Evolutionary conservation across 2,329 filamentous ascomycete genomes (phyloP).

Genomic region (Gyromitra esculenta): DNA sequence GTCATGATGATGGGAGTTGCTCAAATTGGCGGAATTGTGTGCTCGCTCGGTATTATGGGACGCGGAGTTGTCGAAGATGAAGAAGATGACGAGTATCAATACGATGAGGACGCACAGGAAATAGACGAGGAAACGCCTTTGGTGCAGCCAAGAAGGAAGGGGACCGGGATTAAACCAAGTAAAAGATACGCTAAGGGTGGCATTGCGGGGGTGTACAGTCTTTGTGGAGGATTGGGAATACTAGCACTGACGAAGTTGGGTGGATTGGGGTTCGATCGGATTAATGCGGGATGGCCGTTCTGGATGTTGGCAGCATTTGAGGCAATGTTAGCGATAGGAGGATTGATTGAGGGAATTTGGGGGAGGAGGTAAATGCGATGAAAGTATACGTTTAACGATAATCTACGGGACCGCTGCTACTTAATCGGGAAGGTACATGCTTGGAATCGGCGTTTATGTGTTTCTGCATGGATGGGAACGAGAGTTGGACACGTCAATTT

Average conservation of each 20-base stretch:
- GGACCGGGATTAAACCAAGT: constrained; percentile 57
- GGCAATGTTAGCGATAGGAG: constrained; percentile 70
- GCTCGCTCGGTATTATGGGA: constrained; percentile 87
- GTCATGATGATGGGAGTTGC: constrained; percentile 81
- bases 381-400: neutral
- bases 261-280: constrained; percentile 81
- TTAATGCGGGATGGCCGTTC: constrained; percentile 81
- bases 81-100: constrained; percentile 32
- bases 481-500: neutral
- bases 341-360: constrained; percentile 41
- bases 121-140: constrained; percentile 61
- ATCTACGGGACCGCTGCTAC: neutral
- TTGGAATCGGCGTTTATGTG: constrained; percentile 8
- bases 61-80: constrained; percentile 71
- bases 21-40: constrained; percentile 96
- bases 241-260: constrained; percentile 90
- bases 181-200: constrained; percentile 80
- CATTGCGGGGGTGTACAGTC: constrained; percentile 92
- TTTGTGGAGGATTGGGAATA: constrained; percentile 89
- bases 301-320: constrained; percentile 96
- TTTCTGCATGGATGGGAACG: constrained; percentile 5
- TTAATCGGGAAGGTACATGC: neutral
- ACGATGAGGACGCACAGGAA: constrained; percentile 59
- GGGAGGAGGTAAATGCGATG: constrained; percentile 26
- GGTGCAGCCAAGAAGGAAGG: constrained; percentile 59